Evolutionary conservation across 2,329 filamentous ascomycete genomes (phyloP).

Genomic region (Penicillium sclerotigenum): DNA sequence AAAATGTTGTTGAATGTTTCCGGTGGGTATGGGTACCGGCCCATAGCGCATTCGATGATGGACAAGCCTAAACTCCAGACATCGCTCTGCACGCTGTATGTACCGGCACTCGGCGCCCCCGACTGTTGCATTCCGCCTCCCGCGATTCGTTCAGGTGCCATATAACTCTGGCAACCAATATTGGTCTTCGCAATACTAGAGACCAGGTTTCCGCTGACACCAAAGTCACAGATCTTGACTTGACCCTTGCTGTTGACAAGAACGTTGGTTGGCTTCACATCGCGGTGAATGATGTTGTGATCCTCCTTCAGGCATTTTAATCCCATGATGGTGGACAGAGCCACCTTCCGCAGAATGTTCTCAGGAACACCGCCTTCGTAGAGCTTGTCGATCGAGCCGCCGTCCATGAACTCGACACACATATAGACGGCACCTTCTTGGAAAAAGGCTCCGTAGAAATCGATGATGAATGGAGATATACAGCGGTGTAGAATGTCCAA

Average conservation of each 20-base stretch:
- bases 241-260: conserved; percentile 85
- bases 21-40: conserved; percentile 91
- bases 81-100: conserved; percentile 96
- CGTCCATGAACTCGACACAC: conserved; percentile 99
- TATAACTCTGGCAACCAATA: conserved; percentile 98
- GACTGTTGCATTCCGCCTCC: conserved; percentile 74
- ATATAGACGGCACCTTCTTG: conserved; percentile 99
- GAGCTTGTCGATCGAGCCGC: conserved; percentile 93
- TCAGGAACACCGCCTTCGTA: conserved; percentile 91
- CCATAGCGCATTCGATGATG: conserved; percentile 93
- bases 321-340: conserved; percentile 83
- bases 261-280: conserved; percentile 99
- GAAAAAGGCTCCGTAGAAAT: conserved; percentile 98
- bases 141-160: conserved; percentile 94
- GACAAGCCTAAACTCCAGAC: conserved; percentile 95
- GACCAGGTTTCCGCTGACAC: conserved; percentile 92
- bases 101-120: conserved; percentile 69
- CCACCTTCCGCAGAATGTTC: conserved; percentile 82
- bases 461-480: conserved; percentile 92
- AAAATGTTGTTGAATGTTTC: conserved; percentile 99
- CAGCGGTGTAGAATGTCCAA: conserved; percentile 94
- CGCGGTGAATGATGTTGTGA: conserved; percentile 97
- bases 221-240: conserved; percentile 98
- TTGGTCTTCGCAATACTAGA: conserved; percentile 98
- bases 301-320: conserved; percentile 93